Conservation (phyloP, 148 eudicot species). For the Amaranthus hypochondriacus region DNA sequence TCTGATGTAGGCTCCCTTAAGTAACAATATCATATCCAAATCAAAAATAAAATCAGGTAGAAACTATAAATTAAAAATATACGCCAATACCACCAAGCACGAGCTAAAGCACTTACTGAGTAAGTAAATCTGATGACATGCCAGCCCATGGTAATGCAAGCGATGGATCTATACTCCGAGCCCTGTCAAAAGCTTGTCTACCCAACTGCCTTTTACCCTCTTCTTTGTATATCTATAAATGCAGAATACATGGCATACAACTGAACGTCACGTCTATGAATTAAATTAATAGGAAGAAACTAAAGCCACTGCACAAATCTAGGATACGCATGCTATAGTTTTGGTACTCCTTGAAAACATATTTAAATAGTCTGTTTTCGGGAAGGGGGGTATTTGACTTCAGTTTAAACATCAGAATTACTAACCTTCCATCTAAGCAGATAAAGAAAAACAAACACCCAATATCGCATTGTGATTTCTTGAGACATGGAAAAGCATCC, state of each 20-base stretch:
- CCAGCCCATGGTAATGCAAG: conserved; percentile 99
- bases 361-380: too few relatives aligned
- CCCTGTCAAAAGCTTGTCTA: conserved; percentile 86
- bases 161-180: conserved; percentile 98
- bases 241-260: conserved; percentile 21
- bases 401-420: too few relatives aligned
- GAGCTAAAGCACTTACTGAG: conserved; percentile 39
- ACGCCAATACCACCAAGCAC: conserved; percentile 2
- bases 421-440: background rate
- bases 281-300: background rate
- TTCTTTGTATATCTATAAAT: conserved; percentile 69
- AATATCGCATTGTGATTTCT: background rate
- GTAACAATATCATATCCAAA: conserved; percentile 12
- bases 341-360: background rate
- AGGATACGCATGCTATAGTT: background rate
- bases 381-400: too few relatives aligned
- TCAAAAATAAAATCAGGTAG: conserved; percentile 12
- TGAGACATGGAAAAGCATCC: too few relatives aligned
- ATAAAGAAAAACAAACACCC: background rate
- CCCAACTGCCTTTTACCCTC: conserved; percentile 66
- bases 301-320: background rate
- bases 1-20: conserved; percentile 57
- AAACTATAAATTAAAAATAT: background rate
- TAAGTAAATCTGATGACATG: conserved; percentile 74
- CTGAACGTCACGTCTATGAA: background rate